Conservation (phyloP, 495 filamentous ascomycete genomes). For the Podospora didyma region DNA sequence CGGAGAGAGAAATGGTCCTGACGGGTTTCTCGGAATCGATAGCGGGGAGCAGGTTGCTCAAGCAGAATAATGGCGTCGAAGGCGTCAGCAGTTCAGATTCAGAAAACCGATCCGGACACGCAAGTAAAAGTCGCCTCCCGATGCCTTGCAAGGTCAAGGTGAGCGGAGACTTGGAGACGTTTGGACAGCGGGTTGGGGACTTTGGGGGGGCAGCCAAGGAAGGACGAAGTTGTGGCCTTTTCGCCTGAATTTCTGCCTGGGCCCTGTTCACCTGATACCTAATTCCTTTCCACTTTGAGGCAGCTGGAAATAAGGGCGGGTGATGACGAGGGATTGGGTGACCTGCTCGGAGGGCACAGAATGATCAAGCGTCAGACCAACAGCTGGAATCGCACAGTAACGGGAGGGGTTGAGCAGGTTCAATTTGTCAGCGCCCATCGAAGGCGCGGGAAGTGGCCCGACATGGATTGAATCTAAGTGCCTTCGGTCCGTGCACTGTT, state of each 20-base stretch:
- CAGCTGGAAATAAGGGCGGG: conserved; percentile 4
- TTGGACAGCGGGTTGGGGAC: not conserved
- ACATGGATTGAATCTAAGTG: not conserved
- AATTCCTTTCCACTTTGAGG: not conserved
- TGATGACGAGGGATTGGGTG: not conserved
- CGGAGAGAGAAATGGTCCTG: not conserved
- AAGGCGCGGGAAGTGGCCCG: conserved; percentile 8
- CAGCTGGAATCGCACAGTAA: conserved; percentile 1
- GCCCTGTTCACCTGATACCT: conserved; percentile 9
- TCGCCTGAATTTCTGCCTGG: conserved; percentile 26
- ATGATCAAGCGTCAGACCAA: conserved; percentile 10
- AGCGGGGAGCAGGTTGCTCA: too few species aligned
- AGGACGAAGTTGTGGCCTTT: conserved; percentile 21
- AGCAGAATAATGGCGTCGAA: not conserved
- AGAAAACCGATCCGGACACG: not conserved
- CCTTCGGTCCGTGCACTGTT: conserved; percentile 9
- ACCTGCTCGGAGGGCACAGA: not conserved
- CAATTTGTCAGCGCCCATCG: conserved; percentile 19
- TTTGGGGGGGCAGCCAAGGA: conserved; percentile 1
- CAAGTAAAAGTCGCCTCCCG: conserved; percentile 5
- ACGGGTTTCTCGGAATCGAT: not conserved
- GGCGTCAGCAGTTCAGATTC: not conserved
- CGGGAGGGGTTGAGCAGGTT: conserved; percentile 9
- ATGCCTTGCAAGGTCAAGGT: conserved; percentile 4
- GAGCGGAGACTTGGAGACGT: not conserved